Evolutionary conservation across 169 alveolate genomes (phyloP), one percentile per base, ranked within the genome.

Genomic region (Perkinsus olseni): DNA sequence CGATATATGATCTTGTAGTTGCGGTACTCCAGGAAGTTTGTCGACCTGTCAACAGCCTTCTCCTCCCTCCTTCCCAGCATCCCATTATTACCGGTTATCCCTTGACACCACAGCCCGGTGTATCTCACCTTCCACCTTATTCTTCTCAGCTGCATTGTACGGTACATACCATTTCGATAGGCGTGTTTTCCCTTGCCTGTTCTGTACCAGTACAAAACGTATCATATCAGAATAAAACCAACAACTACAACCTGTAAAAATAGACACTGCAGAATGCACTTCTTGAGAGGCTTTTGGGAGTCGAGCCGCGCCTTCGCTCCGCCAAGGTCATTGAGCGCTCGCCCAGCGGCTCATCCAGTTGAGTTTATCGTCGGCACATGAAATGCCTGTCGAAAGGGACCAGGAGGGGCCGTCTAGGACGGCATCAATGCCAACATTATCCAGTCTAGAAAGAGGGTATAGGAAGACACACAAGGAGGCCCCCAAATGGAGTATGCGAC

Each of bases 141-240:
- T 74, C 94, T 95, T 94, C 93, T 97, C 98, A 20, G 95, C 95
- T 28, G 95, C 97, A 92, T 96, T 94, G 91, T 96, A 94, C 40
- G 96, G 95, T n/a, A 95, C 97, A 92, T 97, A 97, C 99, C 99
- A 97, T 74, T 97, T 96, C 13, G 98, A 96, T 82, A 97, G 92
- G 39, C 99, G 93, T 3, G 97, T 97, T 93, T 97, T 97, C 28
- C 99, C 99, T 94, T 97, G 97, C 93, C 98, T 95, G 94, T 96
- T 97, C 92, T 96, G 97, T n/a, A 97, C 94, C 93, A 97, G 93
- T 39, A 97, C 95, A 91, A 97, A 97, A 48, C 98, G 96, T 91
- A 97, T 97, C 98, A 94, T 95, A 39, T 0, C 37, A 39, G 31
- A 45, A 37, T 11, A 74, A 40, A 74, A 91, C 10, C 38, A 45